Conservation (phyloP, 495 filamentous ascomycete species). For the Talaromyces stipitatus region DNA sequence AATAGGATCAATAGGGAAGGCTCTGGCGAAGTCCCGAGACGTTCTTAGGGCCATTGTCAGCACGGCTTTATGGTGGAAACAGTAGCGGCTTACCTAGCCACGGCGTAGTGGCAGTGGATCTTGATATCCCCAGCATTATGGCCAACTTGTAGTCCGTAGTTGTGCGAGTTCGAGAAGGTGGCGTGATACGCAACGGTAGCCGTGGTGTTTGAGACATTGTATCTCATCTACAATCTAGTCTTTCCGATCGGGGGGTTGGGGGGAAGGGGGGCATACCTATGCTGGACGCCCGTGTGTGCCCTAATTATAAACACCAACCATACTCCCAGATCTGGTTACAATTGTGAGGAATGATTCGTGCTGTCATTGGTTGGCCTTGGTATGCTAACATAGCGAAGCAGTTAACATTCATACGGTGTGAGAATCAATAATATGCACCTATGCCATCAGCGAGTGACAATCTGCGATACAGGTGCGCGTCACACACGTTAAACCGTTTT, state of each 20-base stretch:
- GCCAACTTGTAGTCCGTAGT: not conserved
- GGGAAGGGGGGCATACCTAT: no score
- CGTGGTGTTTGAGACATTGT: no score
- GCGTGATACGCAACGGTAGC: not conserved
- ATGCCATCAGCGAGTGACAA: no score
- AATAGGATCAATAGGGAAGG: constrained; percentile 22
- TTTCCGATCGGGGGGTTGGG: no score
- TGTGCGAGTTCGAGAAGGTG: not conserved
- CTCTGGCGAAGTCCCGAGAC: constrained; percentile 9
- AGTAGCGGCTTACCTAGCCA: no score
- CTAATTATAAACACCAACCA: not conserved
- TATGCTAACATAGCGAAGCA: no score
- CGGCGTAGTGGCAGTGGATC: not conserved
- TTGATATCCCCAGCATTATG: not conserved
- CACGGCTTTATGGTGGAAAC: not conserved
- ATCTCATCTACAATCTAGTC: no score
- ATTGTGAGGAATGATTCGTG: not conserved
- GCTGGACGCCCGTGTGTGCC: not conserved
- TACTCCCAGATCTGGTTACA: not conserved
- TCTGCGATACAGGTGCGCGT: no score
- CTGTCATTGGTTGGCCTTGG: not conserved
- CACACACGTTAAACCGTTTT: no score
- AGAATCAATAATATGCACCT: no score
- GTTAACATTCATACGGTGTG: no score
- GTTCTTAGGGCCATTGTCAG: not conserved